Evolutionary conservation across 192 early-diverging fungal genomes (phyloP).

Genomic region (Powellomyces hirtus): DNA sequence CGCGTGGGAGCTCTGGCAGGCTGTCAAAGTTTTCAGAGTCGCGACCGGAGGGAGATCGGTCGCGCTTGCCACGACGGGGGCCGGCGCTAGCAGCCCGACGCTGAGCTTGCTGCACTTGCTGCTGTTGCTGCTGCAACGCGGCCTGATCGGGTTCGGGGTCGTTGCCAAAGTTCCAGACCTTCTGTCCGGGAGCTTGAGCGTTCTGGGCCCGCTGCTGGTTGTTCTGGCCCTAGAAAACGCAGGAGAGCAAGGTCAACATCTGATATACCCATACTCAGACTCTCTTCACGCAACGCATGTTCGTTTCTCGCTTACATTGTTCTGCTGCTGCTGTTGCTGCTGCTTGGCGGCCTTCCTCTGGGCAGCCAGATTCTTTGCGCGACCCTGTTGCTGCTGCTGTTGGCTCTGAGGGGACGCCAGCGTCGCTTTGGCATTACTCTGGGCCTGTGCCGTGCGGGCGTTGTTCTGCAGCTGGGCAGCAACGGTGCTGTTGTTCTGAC

Average conservation of each 20-base stretch:
- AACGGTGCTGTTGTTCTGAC: background rate
- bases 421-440: background rate
- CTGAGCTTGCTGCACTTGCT: background rate
- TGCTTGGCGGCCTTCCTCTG: background rate
- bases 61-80: background rate
- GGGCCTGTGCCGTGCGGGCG: background rate
- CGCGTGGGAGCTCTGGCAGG: background rate
- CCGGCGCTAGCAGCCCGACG: background rate
- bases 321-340: background rate
- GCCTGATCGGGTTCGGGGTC: background rate
- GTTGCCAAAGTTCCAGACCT: background rate
- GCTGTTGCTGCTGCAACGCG: background rate
- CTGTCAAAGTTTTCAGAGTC: background rate
- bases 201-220: background rate
- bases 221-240: background rate
- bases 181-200: background rate
- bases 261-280: no score
- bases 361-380: background rate
- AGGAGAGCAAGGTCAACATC: no score
- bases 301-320: background rate
- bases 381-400: constrained; percentile 3
- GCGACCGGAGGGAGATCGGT: background rate
- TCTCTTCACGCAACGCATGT: background rate
- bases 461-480: constrained; percentile 5
- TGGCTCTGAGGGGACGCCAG: background rate